Evolutionary conservation across 352 stramenopile genomes (phyloP).

Genomic region (Albugo laibachii): DNA sequence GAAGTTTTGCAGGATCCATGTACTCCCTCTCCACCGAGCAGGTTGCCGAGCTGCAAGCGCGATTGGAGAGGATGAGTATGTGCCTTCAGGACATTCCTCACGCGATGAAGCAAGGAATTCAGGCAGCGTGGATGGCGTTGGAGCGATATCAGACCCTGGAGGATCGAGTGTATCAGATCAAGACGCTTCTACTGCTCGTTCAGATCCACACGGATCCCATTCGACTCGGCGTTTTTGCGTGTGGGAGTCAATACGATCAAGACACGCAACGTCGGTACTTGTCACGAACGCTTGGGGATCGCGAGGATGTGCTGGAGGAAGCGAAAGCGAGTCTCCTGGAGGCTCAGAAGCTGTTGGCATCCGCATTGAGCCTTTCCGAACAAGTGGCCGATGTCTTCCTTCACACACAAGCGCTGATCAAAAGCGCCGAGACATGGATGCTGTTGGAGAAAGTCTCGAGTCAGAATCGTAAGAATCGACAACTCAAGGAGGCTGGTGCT

Average conservation of each 20-base stretch:
- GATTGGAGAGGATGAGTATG: conserved; percentile 28
- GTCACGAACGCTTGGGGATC: conserved; percentile 8
- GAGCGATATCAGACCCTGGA: conserved; percentile 53
- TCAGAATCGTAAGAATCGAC: conserved; percentile 47
- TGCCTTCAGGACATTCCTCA: conserved; percentile 21
- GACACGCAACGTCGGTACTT: conserved; percentile 22
- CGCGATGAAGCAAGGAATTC: conserved; percentile 24
- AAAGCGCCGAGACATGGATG: conserved; percentile 48
- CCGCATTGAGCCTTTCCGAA: conserved; percentile 35
- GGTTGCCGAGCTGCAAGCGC: conserved; percentile 23
- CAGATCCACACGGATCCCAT: conserved; percentile 42
- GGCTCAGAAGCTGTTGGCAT: conserved; percentile 39
- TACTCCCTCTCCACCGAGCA: conserved; percentile 45
- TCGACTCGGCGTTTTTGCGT: conserved; percentile 40
- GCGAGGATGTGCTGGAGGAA: conserved; percentile 34
- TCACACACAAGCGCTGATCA: conserved; percentile 41
- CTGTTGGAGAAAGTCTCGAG: conserved; percentile 55
- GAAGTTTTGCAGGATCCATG: conserved; percentile 25
- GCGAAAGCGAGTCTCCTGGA: conserved; percentile 38
- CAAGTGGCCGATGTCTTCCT: conserved; percentile 32
- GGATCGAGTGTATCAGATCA: conserved; percentile 51
- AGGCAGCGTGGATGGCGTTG: conserved; percentile 40
- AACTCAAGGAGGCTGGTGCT: conserved; percentile 45
- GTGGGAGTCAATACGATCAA: conserved; percentile 46
- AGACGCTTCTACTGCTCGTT: conserved; percentile 48